Conservation (phyloP, 2,329 filamentous ascomycete genomes). For the Phaeosphaeria sp. region DNA sequence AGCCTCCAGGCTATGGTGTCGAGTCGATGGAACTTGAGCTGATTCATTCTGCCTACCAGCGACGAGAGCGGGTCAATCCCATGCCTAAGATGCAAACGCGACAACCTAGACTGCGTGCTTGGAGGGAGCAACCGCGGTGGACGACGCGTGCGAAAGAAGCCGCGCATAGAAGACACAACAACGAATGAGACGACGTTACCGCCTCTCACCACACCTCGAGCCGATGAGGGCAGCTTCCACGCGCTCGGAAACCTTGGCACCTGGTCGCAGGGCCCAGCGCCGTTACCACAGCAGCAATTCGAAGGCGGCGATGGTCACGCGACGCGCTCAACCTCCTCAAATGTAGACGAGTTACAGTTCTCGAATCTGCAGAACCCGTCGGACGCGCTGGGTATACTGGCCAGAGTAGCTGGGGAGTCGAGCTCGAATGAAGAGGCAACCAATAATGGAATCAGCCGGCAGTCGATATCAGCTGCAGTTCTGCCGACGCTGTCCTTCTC, state of each 20-base stretch:
- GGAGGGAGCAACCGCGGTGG: constrained; percentile 66
- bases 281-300: constrained; percentile 22
- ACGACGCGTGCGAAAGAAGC: constrained; percentile 62
- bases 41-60: constrained; percentile 25
- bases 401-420: constrained; percentile 52
- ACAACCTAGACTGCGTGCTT: constrained; percentile 64
- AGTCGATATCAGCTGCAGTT: constrained; percentile 18
- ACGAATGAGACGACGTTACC: constrained; percentile 19
- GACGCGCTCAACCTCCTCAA: constrained; percentile 37
- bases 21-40: not conserved
- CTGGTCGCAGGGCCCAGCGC: constrained; percentile 34
- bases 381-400: constrained; percentile 57
- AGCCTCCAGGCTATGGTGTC: not conserved
- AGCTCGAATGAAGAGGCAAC: constrained; percentile 36
- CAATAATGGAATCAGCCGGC: constrained; percentile 14
- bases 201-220: constrained; percentile 27
- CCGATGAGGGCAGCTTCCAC: constrained; percentile 47
- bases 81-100: constrained; percentile 64
- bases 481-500: constrained; percentile 47
- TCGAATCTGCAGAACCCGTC: constrained; percentile 57
- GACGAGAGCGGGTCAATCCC: constrained; percentile 59
- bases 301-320: constrained; percentile 27
- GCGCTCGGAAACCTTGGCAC: constrained; percentile 47
- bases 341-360: constrained; percentile 46
- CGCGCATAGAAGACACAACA: constrained; percentile 23